Base-by-base conservation (phyloP, 208 protist genomes). In the Vickermania ingenoplastis region DNA sequence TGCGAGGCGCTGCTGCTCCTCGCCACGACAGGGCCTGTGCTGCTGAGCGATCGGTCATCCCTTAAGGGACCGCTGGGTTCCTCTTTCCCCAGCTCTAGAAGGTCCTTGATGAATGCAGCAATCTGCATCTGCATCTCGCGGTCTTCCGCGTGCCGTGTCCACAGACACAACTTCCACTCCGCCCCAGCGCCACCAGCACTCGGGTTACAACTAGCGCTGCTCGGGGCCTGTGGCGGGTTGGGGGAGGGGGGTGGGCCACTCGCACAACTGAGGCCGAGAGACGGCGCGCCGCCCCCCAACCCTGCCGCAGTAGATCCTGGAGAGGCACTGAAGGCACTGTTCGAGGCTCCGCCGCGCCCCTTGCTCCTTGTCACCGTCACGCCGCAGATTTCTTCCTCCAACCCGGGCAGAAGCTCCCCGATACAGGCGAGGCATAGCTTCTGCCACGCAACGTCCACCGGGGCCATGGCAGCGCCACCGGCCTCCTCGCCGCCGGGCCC, bases 341-440 rank as follows among this genome's bases (percentile, higher is more conserved):
- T 45, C 36, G 36, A 7, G 36, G 36, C 36, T 55, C 21, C 17
- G 13, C 41, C 23, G 5, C 70, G 52, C 25, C 49, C 29, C 65
- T 84, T 81, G 3, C 72, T 67, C 0, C 84, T 72, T 53, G 75
- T 83, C 26, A 94, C 71, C 28, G 79, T 83, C 22, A 81, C 71
- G 3, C 89, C 89, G 61, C 89, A 96, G 28, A 96, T 79, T 53
- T 96, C 84, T 61, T 87, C 84, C 67, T 91, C 86, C 3, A 67
- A 72, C 24, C 74, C 62, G 11, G 89, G 84, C 27, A 92, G 74
- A 14, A 86, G 78, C 59, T 96, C 89, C 1, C 82, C 89, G 50
- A 96, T 89, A 49, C 77, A 64, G 21, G 73, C 79, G 22, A 93
- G 75, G 31, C 81, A 91, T 30, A 91, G 67, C 7, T 57, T 65